These are phyloP conservation scores for Sambucus nigra DNA, from an alignment of 129 eudicot genomes.

Conservation along the genomic window DNA sequence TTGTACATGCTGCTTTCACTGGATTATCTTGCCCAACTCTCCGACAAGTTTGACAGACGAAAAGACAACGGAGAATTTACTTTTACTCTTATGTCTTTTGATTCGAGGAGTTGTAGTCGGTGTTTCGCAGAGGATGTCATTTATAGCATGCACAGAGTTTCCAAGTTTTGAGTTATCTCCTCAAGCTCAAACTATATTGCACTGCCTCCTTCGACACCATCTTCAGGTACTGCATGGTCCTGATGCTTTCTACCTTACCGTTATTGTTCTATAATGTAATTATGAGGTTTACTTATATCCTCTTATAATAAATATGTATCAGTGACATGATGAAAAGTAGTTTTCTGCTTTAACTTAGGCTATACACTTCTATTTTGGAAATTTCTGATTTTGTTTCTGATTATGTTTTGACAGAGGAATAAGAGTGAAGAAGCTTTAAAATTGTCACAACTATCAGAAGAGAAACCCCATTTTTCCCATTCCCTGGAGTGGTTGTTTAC, in stretches of 20 bases:
- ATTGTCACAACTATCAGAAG: constrained; percentile 77
- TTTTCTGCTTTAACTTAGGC: not conserved
- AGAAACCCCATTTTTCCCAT: constrained; percentile 98
- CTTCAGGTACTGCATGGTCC: constrained; percentile 58
- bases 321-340: constrained; percentile 1
- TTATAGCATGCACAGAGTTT: constrained; percentile 92
- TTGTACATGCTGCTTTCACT: too few relatives aligned
- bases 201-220: constrained; percentile 94
- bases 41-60: too few relatives aligned
- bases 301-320: not conserved
- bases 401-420: constrained; percentile 51
- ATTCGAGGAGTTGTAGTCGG: constrained; percentile 98
- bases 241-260: not conserved
- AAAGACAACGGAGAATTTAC: too few relatives aligned
- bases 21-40: too few relatives aligned
- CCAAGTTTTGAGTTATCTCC: constrained; percentile 98
- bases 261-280: not conserved
- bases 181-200: constrained; percentile 96
- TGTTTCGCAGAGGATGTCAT: constrained; percentile 89
- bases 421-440: constrained; percentile 92
- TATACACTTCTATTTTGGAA: constrained; percentile 1
- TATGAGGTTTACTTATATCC: too few relatives aligned
- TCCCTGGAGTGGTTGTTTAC: constrained; percentile 99
- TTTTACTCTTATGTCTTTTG: too few relatives aligned
- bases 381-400: constrained; percentile 4